Evolutionary conservation across 805 yeast species (phyloP), one percentile per base, ranked within the genome.

Genomic region (Ogataea ganodermae): DNA sequence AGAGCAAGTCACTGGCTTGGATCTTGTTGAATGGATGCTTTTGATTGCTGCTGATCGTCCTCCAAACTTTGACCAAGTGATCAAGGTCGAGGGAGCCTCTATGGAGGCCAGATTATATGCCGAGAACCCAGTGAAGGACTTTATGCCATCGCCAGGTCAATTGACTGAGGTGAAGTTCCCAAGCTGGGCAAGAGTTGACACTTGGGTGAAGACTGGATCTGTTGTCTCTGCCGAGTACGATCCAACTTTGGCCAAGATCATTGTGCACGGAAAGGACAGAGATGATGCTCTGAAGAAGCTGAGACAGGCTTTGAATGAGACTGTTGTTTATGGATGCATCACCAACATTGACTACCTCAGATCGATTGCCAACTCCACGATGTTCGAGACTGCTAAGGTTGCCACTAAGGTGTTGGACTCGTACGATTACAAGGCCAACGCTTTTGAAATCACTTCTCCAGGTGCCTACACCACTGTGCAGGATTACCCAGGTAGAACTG

Each of bases 21-120:
- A 92, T 69, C 74, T 92, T 53, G 98, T 92, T 17, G 97, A 94
- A 68, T 89, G 97, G 97, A 94, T 94, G 99, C 72, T 92, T 53
- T 73, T 76, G 58, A 86, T 92, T 64, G 97, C 97, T 27, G 96
- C 96, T 30, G 91, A 89, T 62, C 78, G 78, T 56, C 84, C 97
- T 3, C 96, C 96, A 5, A 88, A 84, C 62, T 89, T 90, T 59
- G 59, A 70, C 31, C 79, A 77, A 53, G 68, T 70, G 35, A 75
- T 89, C 43, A 72, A 68, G 12, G 80, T 84, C 30, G 76, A 79
- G 40, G 98, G 99, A 55, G 96, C 95, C 0, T 80, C 97, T 0
- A 92, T 92, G 91, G 99, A 92, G 70, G 98, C 97, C 27, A 80
- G 99, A 65, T 74, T 92, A 42, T 94, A 94, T 58, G 97, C 99